phyloP scores from a whole-genome alignment of 768 basidiomycete species.

The Phylloporus rhodoxanthus region DNA sequence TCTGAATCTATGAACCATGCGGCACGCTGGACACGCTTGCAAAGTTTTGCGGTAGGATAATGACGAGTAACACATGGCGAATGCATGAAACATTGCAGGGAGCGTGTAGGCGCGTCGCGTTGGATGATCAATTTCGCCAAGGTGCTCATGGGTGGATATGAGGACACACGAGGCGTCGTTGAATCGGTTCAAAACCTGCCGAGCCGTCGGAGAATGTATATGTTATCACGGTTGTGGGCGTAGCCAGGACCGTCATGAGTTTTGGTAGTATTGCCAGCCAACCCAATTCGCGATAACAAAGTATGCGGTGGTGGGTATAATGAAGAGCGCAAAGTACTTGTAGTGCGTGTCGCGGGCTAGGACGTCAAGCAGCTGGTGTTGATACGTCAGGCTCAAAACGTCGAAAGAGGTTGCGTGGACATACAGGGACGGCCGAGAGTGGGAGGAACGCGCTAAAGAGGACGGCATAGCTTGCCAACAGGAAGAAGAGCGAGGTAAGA shows the following conservation, averaged over 20 bases:
- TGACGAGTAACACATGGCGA: constrained; percentile 11
- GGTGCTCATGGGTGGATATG: constrained; percentile 1
- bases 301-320: constrained; percentile 77
- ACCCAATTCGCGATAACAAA: constrained; percentile 99
- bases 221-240: constrained; percentile 6
- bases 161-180: constrained; percentile 21
- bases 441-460: constrained; percentile 64
- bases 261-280: constrained; percentile 95
- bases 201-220: background rate
- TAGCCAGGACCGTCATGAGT: constrained; percentile 49
- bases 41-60: constrained; percentile 6
- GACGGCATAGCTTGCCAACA: constrained; percentile 54
- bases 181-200: constrained; percentile 11
- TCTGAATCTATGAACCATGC: constrained; percentile 15
- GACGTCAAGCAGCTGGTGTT: constrained; percentile 51
- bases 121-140: constrained; percentile 15
- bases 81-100: constrained; percentile 22
- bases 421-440: constrained; percentile 43
- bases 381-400: constrained; percentile 18
- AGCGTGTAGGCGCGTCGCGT: constrained; percentile 12
- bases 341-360: constrained; percentile 77
- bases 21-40: constrained; percentile 13
- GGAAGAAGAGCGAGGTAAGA: constrained; percentile 47
- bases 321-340: constrained; percentile 77
- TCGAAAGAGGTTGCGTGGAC: constrained; percentile 20